Conservation (phyloP, 2,329 filamentous ascomycete species). For the Fusarium mundagurra region DNA sequence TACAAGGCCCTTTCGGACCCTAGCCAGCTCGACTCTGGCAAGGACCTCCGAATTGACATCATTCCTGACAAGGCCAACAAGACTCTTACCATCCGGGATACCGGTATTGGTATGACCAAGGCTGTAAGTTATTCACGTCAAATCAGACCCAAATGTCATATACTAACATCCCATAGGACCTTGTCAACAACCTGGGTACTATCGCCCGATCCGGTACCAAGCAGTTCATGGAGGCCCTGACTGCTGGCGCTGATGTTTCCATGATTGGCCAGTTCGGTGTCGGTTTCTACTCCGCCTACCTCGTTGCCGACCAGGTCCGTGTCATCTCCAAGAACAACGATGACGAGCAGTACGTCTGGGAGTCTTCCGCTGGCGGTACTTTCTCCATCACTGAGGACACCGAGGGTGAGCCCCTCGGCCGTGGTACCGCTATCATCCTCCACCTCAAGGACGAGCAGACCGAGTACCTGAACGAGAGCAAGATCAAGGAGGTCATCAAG, state of each 20-base stretch:
- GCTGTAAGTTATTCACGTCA: slow-evolving; percentile 72
- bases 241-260: slow-evolving; percentile 97
- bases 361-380: slow-evolving; percentile 95
- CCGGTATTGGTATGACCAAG: slow-evolving; percentile 99
- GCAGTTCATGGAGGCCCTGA: slow-evolving; percentile 99
- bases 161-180: slow-evolving; percentile 67
- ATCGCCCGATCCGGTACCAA: slow-evolving; percentile 99
- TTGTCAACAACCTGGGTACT: slow-evolving; percentile 99
- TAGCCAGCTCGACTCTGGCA: slow-evolving; percentile 95
- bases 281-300: slow-evolving; percentile 99
- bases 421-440: slow-evolving; percentile 97
- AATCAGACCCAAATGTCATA: neutral
- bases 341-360: slow-evolving; percentile 99
- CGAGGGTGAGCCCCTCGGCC: slow-evolving; percentile 88
- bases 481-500: slow-evolving; percentile 99
- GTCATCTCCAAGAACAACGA: slow-evolving; percentile 99
- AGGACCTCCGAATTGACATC: slow-evolving; percentile 99
- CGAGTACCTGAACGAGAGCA: slow-evolving; percentile 98
- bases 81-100: slow-evolving; percentile 96
- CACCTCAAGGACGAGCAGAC: slow-evolving; percentile 99
- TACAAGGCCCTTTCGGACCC: slow-evolving; percentile 98
- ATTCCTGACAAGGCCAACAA: slow-evolving; percentile 97
- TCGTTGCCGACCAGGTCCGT: slow-evolving; percentile 95
- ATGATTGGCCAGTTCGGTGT: slow-evolving; percentile 99
- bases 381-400: slow-evolving; percentile 94